Conservation (phyloP, 169 alveolate genomes). For the Plasmodium ovale region DNA sequence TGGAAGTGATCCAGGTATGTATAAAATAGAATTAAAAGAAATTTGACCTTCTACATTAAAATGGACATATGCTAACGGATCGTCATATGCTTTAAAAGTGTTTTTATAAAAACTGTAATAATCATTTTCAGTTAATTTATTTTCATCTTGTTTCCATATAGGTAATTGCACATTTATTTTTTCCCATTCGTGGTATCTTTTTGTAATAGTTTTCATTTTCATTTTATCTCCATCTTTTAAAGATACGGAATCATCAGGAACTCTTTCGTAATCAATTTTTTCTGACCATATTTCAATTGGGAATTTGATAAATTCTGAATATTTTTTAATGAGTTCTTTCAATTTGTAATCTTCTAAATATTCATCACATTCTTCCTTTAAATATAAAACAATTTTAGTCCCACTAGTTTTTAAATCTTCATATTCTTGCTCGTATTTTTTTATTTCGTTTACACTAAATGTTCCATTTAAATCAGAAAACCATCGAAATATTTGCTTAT, state of each 20-base stretch:
- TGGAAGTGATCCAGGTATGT: constrained; percentile 94
- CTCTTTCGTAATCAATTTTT: constrained; percentile 90
- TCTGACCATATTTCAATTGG: constrained; percentile 95
- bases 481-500: constrained; percentile 97
- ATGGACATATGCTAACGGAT: constrained; percentile 98
- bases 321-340: constrained; percentile 93
- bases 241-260: constrained; percentile 87
- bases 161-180: constrained; percentile 96
- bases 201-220: constrained; percentile 87
- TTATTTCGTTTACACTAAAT: constrained; percentile 92
- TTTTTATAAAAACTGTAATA: constrained; percentile 95
- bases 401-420: constrained; percentile 95
- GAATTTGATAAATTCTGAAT: constrained; percentile 96
- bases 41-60: constrained; percentile 99
- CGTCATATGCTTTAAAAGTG: constrained; percentile 96
- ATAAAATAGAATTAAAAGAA: constrained; percentile 97
- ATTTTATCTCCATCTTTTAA: constrained; percentile 85
- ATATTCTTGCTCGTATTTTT: constrained; percentile 92
- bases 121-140: constrained; percentile 94
- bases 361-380: constrained; percentile 98
- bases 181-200: constrained; percentile 90
- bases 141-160: constrained; percentile 95
- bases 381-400: constrained; percentile 95
- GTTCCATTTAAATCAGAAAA: constrained; percentile 96
- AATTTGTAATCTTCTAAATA: constrained; percentile 95